Evolutionary conservation across 495 filamentous ascomycete genomes (phyloP).

Genomic region (Hypoxylon intermedium): DNA sequence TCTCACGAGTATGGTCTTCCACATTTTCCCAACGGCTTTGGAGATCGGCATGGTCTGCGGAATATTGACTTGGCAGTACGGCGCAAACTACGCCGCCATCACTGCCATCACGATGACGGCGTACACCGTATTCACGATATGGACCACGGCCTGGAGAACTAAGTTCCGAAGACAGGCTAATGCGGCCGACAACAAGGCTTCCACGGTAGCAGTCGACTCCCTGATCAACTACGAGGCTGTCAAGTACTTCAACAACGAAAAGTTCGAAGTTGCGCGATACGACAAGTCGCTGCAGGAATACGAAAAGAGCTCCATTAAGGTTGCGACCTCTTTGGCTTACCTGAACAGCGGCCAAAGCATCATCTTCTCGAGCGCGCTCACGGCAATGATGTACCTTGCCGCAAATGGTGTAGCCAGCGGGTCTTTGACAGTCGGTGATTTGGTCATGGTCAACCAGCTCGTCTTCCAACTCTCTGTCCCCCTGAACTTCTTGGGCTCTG

Average conservation of each 20-base stretch:
- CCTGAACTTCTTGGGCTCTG: slow-evolving; percentile 92
- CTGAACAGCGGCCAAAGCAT: slow-evolving; percentile 98
- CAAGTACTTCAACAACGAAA: slow-evolving; percentile 99
- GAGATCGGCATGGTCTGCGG: slow-evolving; percentile 97
- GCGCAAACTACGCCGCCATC: slow-evolving; percentile 87
- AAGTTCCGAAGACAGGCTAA: slow-evolving; percentile 95
- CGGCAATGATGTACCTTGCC: slow-evolving; percentile 97
- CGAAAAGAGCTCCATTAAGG: slow-evolving; percentile 93
- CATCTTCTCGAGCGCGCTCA: slow-evolving; percentile 94
- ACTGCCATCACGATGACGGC: slow-evolving; percentile 90
- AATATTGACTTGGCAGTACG: slow-evolving; percentile 93
- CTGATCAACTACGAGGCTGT: slow-evolving; percentile 99
- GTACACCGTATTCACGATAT: slow-evolving; percentile 93
- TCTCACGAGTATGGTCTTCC: slow-evolving; percentile 97
- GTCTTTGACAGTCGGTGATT: slow-evolving; percentile 85
- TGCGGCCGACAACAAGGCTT: slow-evolving; percentile 92
- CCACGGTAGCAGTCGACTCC: slow-evolving; percentile 93
- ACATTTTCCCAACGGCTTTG: slow-evolving; percentile 89
- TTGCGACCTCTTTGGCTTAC: slow-evolving; percentile 88
- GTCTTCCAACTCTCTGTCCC: slow-evolving; percentile 98
- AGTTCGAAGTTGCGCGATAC: slow-evolving; percentile 89
- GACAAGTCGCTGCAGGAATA: slow-evolving; percentile 85
- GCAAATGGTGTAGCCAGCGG: slow-evolving; percentile 86
- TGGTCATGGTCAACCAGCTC: slow-evolving; percentile 98
- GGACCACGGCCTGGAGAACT: slow-evolving; percentile 94